Percentiles rank a stretch among this genome's conserved stretches.
Conservation (phyloP, 495 filamentous ascomycete species). For the Copromyces sp. region DNA sequence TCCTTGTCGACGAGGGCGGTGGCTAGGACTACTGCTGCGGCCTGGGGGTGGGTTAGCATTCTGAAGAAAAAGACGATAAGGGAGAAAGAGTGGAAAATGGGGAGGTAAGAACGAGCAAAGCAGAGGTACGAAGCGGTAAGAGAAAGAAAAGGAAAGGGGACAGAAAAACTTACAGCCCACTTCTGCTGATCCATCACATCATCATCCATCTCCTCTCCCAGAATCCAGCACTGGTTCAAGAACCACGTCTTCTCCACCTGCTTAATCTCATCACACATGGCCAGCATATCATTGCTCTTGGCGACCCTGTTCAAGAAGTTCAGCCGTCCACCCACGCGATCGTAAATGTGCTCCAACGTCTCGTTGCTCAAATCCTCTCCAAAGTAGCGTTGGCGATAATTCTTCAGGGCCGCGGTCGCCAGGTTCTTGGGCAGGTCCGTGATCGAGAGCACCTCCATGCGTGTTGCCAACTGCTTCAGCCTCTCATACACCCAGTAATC, state of each 20-base stretch:
- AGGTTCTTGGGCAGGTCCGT: conserved; percentile 66
- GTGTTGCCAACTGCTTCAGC: conserved; percentile 76
- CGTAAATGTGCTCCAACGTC: conserved; percentile 65
- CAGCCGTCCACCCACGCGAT: conserved; percentile 74
- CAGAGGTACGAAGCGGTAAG: no score
- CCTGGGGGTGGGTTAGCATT: conserved; percentile 28
- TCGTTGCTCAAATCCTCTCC: conserved; percentile 43
- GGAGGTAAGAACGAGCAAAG: no score
- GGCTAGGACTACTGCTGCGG: conserved; percentile 88
- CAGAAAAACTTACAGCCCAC: conserved; percentile 54
- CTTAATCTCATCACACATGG: conserved; percentile 69
- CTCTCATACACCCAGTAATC: conserved; percentile 98
- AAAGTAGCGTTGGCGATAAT: conserved; percentile 64
- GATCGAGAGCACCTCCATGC: conserved; percentile 84
- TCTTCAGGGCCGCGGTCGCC: conserved; percentile 63
- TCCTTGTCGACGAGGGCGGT: conserved; percentile 78
- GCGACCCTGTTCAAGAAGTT: conserved; percentile 81
- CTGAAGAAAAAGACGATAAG: no score
- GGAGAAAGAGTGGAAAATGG: no score
- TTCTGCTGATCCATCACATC: conserved; percentile 99
- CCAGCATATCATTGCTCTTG: conserved; percentile 63
- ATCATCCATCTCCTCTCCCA: conserved; percentile 90
- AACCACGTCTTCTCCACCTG: conserved; percentile 86
- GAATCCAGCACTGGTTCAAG: conserved; percentile 87
- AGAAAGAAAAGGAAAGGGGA: not conserved